Evolutionary conservation across 352 stramenopile genomes (phyloP).

Genomic region (Phytophthora sojae): DNA sequence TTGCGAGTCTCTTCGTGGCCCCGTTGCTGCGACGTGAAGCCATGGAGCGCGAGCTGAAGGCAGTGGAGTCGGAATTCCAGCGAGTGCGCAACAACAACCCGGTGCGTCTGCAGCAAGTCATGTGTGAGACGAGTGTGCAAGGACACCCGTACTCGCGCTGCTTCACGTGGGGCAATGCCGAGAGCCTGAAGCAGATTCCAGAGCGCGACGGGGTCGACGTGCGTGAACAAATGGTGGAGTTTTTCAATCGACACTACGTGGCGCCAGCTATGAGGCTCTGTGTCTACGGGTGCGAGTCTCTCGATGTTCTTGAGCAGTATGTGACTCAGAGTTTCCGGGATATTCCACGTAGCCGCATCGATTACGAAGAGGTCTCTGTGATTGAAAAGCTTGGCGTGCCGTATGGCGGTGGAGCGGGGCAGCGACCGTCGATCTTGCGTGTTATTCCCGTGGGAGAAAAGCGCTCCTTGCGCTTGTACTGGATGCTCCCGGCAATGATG

Average conservation of each 20-base stretch:
- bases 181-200: constrained; percentile 58
- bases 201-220: constrained; percentile 54
- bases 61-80: constrained; percentile 90
- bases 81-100: constrained; percentile 69
- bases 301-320: constrained; percentile 67
- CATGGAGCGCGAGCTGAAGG: constrained; percentile 78
- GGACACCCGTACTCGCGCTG: constrained; percentile 65
- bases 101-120: constrained; percentile 74
- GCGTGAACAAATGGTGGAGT: constrained; percentile 56
- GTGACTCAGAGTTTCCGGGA: constrained; percentile 59
- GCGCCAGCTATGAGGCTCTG: constrained; percentile 75
- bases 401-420: constrained; percentile 42
- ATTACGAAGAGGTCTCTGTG: constrained; percentile 5
- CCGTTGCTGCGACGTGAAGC: constrained; percentile 82
- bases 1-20: constrained; percentile 93
- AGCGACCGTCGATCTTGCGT: constrained; percentile 43
- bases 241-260: constrained; percentile 70
- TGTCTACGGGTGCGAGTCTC: constrained; percentile 65
- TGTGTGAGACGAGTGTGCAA: constrained; percentile 59
- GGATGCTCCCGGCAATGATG: constrained; percentile 57
- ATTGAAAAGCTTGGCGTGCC: constrained; percentile 9
- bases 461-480: constrained; percentile 56
- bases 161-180: constrained; percentile 85
- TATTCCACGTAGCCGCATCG: constrained; percentile 33
- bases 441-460: constrained; percentile 60